A percentile compares a stretch with the other conserved stretches of the same genome.
phyloP scores from a whole-genome alignment of 768 basidiomycete species.

The Mycena galericulata region DNA sequence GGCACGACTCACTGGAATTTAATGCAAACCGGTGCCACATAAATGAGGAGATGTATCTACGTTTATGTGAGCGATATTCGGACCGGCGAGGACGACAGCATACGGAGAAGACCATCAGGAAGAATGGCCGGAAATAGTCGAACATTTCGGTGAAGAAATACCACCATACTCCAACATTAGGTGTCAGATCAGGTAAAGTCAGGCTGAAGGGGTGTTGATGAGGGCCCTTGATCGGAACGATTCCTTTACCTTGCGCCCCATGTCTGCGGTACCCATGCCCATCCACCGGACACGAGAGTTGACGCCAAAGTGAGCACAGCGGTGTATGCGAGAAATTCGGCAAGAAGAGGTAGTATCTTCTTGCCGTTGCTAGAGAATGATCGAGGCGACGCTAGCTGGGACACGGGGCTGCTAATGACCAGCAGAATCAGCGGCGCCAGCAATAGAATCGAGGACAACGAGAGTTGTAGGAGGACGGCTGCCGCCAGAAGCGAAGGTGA shows the following conservation, averaged over 20 bases:
- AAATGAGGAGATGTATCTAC: conserved; percentile 86
- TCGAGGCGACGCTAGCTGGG: conserved; percentile 74
- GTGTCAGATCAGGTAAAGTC: conserved; percentile 88
- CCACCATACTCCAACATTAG: conserved; percentile 97
- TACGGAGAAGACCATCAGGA: conserved; percentile 94
- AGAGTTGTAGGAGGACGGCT: conserved; percentile 78
- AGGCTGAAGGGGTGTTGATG: conserved; percentile 61
- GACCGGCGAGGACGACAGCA: conserved; percentile 39
- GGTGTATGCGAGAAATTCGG: conserved; percentile 66
- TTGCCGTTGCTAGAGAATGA: conserved; percentile 46
- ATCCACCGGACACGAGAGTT: conserved; percentile 68
- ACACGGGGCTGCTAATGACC: conserved; percentile 69
- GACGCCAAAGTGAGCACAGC: conserved; percentile 61
- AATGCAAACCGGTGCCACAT: conserved; percentile 85
- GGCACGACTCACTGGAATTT: conserved; percentile 78
- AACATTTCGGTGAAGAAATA: conserved; percentile 99
- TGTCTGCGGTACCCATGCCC: conserved; percentile 78
- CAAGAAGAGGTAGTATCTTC: conserved; percentile 51
- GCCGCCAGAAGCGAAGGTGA: conserved; percentile 73
- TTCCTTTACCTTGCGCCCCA: conserved; percentile 83
- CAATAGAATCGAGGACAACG: conserved; percentile 76
- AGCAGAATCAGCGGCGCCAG: conserved; percentile 76
- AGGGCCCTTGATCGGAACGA: neutral
- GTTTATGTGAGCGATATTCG: neutral
- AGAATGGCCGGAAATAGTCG: conserved; percentile 96